Conservation (phyloP, 1,139 yeast species). For the Hyphopichia buzzinii region DNA sequence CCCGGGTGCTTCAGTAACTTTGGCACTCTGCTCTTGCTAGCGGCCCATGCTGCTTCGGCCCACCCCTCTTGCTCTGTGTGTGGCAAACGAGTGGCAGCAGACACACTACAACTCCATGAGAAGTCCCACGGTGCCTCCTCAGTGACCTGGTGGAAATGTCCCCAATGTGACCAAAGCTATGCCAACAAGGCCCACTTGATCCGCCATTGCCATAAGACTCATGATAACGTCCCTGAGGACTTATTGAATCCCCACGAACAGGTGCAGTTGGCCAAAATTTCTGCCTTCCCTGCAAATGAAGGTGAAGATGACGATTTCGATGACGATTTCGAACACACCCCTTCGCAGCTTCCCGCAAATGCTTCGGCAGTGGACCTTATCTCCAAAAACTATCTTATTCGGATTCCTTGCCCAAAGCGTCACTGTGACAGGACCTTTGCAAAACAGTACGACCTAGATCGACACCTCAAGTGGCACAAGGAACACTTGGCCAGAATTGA, state of each 20-base stretch:
- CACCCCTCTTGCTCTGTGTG: conserved; percentile 74
- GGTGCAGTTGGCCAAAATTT: conserved; percentile 20
- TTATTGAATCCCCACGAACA: conserved; percentile 27
- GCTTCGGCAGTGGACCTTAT: conserved; percentile 35
- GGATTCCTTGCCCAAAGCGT: conserved; percentile 42
- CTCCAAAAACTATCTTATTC: conserved; percentile 30
- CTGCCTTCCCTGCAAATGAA: conserved; percentile 13
- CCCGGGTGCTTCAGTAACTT: conserved; percentile 61
- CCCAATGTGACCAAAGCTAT: conserved; percentile 42
- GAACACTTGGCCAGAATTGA: conserved; percentile 33
- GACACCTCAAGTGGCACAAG: conserved; percentile 60
- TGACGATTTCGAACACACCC: conserved; percentile 8
- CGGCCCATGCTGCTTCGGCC: too few relatives aligned
- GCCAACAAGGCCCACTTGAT: conserved; percentile 35
- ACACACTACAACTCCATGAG: too few relatives aligned
- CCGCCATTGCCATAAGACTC: conserved; percentile 43
- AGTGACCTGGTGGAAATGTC: conserved; percentile 63
- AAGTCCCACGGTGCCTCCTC: conserved; percentile 49
- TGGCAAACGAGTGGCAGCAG: too few relatives aligned
- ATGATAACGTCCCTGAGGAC: conserved; percentile 39
- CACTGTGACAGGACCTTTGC: conserved; percentile 49
- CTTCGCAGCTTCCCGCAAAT: not conserved
- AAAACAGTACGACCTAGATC: conserved; percentile 44
- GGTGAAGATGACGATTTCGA: conserved; percentile 15
- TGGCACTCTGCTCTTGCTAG: too few relatives aligned